Percentiles rank a stretch among this genome's conserved stretches.
phyloP scores from a whole-genome alignment of 2,329 filamentous ascomycete genomes.

The Alternaria novae-zelandiae region DNA sequence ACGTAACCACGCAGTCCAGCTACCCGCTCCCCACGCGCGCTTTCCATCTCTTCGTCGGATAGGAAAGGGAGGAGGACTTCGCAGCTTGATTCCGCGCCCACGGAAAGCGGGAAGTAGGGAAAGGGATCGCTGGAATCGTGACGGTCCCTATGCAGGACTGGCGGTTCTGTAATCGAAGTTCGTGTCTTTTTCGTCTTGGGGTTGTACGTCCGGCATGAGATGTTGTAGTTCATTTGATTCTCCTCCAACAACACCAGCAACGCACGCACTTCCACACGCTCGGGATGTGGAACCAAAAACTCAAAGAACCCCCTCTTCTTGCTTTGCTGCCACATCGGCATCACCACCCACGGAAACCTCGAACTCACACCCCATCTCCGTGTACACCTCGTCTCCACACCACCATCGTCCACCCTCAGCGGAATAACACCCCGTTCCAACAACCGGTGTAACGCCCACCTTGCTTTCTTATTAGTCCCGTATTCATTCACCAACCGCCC shows the following conservation, averaged over 20 bases:
- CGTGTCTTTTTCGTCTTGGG: too few species aligned
- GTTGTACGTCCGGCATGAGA: background rate
- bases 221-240: background rate
- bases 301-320: constrained; percentile 24
- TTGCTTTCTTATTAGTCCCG: background rate
- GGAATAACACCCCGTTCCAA: background rate
- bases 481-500: background rate
- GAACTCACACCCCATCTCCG: background rate
- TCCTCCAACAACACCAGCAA: background rate
- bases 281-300: constrained; percentile 19
- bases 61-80: constrained; percentile 12
- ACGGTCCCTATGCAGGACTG: too few species aligned
- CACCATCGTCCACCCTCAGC: background rate
- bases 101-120: too few species aligned
- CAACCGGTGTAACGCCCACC: background rate
- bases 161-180: too few species aligned
- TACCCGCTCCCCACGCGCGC: background rate
- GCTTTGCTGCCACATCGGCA: background rate
- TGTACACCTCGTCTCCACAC: background rate
- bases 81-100: constrained; percentile 14
- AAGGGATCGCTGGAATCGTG: too few species aligned
- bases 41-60: constrained; percentile 10
- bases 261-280: background rate
- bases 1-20: constrained; percentile 4
- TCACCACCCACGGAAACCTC: background rate